Evolutionary conservation across 148 eudicot species (phyloP).

Genomic region (Vaccinium vitisidaea): DNA sequence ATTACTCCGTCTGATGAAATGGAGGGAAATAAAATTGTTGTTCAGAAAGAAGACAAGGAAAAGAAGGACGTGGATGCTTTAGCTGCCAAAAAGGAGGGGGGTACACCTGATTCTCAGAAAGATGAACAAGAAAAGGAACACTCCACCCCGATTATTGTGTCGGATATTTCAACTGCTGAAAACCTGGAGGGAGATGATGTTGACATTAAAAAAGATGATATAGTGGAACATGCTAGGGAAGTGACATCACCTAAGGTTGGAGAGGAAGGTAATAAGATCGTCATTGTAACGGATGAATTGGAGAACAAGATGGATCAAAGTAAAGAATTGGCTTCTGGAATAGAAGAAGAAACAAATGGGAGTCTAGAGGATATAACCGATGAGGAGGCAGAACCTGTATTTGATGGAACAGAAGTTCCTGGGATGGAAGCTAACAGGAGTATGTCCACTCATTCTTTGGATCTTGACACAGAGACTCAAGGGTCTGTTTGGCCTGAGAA

Average conservation of each 20-base stretch:
- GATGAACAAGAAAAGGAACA: conserved; percentile 9
- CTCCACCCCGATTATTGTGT: background rate
- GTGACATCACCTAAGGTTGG: conserved; percentile 7
- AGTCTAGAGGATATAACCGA: conserved; percentile 21
- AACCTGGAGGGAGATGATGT: conserved; percentile 16
- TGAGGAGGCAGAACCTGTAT: conserved; percentile 38
- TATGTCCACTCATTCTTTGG: conserved; percentile 25
- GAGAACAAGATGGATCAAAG: conserved; percentile 6
- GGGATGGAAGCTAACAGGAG: conserved; percentile 38
- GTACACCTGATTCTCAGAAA: conserved; percentile 11
- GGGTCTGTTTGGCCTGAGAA: conserved; percentile 38
- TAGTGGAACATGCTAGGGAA: background rate
- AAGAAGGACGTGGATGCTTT: background rate
- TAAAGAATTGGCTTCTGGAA: conserved; percentile 17
- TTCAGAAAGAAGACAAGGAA: conserved; percentile 17
- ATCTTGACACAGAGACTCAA: conserved; percentile 20
- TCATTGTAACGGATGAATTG: conserved; percentile 5
- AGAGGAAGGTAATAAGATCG: background rate
- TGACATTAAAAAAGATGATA: conserved; percentile 17
- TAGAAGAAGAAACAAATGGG: conserved; percentile 10
- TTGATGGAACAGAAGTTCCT: conserved; percentile 50
- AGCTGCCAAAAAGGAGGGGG: conserved; percentile 5
- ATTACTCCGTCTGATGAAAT: background rate
- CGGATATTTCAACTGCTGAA: conserved; percentile 1
- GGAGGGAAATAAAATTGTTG: conserved; percentile 3